These are phyloP conservation scores for Diaporthe vaccinii DNA, from an alignment of 2,329 filamentous ascomycete species.

Conservation along the genomic window DNA sequence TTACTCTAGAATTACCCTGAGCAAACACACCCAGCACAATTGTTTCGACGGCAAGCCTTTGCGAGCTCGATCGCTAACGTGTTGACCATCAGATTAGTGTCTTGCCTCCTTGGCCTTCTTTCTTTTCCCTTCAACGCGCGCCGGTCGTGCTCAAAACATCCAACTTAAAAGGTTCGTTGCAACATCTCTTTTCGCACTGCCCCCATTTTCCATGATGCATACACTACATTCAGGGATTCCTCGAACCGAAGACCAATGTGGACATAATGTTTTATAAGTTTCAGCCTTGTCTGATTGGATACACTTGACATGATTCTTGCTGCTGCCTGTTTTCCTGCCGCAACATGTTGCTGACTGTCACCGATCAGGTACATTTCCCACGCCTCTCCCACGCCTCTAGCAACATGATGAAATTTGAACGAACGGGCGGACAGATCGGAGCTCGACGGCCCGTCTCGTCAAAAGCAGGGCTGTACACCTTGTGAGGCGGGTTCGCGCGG, in stretches of 20 bases:
- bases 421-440: slow-evolving; percentile 79
- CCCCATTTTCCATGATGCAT: slow-evolving; percentile 67
- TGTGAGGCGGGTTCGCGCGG: slow-evolving; percentile 62
- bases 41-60: slow-evolving; percentile 7
- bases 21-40: slow-evolving; percentile 51
- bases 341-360: slow-evolving; percentile 51
- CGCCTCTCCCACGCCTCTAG: slow-evolving; percentile 42
- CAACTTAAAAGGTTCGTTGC: slow-evolving; percentile 62
- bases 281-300: slow-evolving; percentile 77
- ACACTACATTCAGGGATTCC: slow-evolving; percentile 76
- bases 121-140: slow-evolving; percentile 12
- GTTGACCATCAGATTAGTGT: slow-evolving; percentile 25
- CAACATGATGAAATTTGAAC: slow-evolving; percentile 75
- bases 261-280: slow-evolving; percentile 71
- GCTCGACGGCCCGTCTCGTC: slow-evolving; percentile 58
- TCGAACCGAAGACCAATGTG: slow-evolving; percentile 76
- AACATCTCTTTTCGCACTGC: slow-evolving; percentile 38
- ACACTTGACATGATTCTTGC: slow-evolving; percentile 43
- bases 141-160: not conserved
- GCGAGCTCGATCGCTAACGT: slow-evolving; percentile 27
- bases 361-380: slow-evolving; percentile 57
- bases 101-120: slow-evolving; percentile 4
- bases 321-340: slow-evolving; percentile 44
- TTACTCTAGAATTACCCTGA: slow-evolving; percentile 70
- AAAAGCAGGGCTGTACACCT: slow-evolving; percentile 74